Percentiles rank a stretch among this genome's conserved stretches.
These are phyloP conservation scores for Pythium sukuiense DNA, from an alignment of 352 stramenopile species.

Conservation along the genomic window DNA sequence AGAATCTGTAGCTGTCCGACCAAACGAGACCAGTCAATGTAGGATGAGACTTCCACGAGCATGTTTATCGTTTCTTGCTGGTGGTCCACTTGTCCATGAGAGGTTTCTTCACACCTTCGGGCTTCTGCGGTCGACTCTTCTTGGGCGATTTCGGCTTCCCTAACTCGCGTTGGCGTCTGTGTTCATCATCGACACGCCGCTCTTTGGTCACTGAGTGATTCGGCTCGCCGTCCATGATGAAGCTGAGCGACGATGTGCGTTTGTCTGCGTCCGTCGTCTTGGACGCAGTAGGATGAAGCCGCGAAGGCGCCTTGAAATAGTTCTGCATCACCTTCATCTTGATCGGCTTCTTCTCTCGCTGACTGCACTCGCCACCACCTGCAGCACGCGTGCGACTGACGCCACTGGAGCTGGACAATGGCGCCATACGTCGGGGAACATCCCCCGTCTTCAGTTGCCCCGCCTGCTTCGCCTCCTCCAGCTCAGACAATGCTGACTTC, in stretches of 20 bases:
- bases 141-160: constrained; percentile 1
- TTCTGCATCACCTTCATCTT: constrained; percentile 1
- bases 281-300: neutral
- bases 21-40: neutral
- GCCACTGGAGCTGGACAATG: neutral
- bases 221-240: constrained; percentile 15
- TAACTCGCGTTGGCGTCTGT: neutral
- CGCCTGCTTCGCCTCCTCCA: neutral
- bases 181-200: neutral
- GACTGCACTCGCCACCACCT: neutral
- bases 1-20: neutral
- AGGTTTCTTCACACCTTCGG: neutral
- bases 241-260: constrained; percentile 11
- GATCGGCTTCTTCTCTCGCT: neutral
- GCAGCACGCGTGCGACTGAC: neutral
- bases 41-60: neutral
- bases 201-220: neutral
- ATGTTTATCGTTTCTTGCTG: constrained; percentile 8
- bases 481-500: neutral
- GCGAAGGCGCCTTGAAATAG: constrained; percentile 2
- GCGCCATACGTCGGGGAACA: neutral
- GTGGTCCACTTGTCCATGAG: constrained; percentile 15
- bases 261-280: neutral
- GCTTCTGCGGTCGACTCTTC: constrained; percentile 7
- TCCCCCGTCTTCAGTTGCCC: neutral